Evolutionary conservation across 1,284 basidiomycete species (phyloP).

Genomic region (Neonothopanus nambi): DNA sequence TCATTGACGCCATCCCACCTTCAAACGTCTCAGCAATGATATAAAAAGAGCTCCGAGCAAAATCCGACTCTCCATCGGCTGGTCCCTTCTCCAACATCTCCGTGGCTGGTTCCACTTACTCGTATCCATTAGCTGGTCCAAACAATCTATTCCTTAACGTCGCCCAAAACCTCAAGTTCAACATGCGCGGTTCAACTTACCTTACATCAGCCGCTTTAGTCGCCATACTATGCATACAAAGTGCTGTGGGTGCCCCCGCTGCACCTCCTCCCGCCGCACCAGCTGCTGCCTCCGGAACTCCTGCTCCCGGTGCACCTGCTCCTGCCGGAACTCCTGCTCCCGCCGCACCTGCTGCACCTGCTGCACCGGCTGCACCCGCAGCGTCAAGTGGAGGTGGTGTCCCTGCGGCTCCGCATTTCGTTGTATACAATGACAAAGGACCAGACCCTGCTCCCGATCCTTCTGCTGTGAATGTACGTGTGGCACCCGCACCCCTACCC

Average conservation of each 20-base stretch:
- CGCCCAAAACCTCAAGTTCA: neutral
- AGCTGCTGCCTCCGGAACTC: neutral
- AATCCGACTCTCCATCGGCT: too few relatives aligned
- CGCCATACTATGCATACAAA: neutral
- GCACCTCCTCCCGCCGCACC: neutral
- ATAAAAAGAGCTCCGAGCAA: too few relatives aligned
- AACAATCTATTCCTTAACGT: neutral
- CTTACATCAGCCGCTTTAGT: neutral
- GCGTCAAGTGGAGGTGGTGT: conserved; percentile 1
- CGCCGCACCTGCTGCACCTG: neutral
- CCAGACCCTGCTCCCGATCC: conserved; percentile 40
- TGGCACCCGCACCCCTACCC: neutral
- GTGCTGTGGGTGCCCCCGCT: neutral
- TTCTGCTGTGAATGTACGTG: conserved; percentile 34
- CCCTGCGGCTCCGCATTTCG: conserved; percentile 48
- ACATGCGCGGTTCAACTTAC: conserved; percentile 1
- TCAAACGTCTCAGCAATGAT: too few relatives aligned
- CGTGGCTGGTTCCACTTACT: conserved; percentile 12
- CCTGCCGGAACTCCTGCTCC: neutral
- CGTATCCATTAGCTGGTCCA: conserved; percentile 2
- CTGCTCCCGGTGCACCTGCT: neutral
- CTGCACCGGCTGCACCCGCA: too few relatives aligned
- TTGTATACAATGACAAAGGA: too few relatives aligned
- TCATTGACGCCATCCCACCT: too few relatives aligned
- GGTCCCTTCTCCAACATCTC: too few relatives aligned